A percentile compares a stretch with the other conserved stretches of the same genome.
phyloP scores from a whole-genome alignment of 1,284 basidiomycete species.

The Microstroma glucosiphilum region DNA sequence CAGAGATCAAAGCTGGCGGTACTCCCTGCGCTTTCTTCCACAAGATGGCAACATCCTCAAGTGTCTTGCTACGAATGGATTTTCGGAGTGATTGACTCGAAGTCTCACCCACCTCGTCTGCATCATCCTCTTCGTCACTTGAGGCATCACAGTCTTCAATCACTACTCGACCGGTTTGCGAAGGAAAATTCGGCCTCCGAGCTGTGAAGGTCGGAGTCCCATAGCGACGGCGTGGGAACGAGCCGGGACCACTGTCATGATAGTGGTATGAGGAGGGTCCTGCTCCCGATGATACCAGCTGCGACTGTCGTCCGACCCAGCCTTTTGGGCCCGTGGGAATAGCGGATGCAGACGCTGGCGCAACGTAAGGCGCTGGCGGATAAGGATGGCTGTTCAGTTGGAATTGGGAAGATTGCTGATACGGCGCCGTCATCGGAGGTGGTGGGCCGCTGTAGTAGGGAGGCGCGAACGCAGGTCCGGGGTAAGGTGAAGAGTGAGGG shows the following conservation, averaged over 20 bases:
- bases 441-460: neutral
- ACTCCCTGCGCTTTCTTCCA: neutral
- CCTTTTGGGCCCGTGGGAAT: neutral
- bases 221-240: neutral
- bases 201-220: neutral
- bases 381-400: neutral
- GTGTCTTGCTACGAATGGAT: neutral
- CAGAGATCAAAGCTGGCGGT: neutral
- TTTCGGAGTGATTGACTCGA: neutral
- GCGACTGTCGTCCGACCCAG: neutral
- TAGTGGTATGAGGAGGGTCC: neutral
- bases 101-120: neutral
- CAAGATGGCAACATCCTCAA: neutral
- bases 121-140: neutral
- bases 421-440: neutral
- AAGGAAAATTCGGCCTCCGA: too few relatives aligned
- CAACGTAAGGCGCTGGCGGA: neutral
- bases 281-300: neutral
- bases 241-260: neutral
- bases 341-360: neutral
- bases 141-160: conserved; percentile 1
- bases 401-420: neutral
- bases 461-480: neutral
- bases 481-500: neutral
- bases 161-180: neutral